Evolutionary conservation across 345 rosid genomes (phyloP).

Genomic region (Populus davidiana): DNA sequence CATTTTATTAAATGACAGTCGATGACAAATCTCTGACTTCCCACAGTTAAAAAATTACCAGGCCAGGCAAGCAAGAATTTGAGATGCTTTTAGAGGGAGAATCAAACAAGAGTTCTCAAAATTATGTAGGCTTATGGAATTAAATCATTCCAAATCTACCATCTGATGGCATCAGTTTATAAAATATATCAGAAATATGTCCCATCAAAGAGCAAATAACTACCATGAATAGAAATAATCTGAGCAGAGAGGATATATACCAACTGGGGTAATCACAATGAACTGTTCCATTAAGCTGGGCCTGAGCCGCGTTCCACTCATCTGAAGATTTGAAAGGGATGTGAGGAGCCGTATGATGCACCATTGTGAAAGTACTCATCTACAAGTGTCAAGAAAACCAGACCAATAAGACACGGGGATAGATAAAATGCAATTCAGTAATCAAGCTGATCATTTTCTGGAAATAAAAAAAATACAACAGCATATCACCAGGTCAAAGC

Average conservation of each 20-base stretch:
- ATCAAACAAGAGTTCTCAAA: not conserved
- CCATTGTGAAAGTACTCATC: constrained; percentile 99
- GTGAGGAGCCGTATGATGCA: constrained; percentile 94
- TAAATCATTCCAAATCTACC: not conserved
- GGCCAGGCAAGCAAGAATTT: not conserved
- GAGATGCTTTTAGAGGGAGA: not conserved
- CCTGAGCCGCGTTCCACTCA: constrained; percentile 89
- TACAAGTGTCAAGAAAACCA: constrained; percentile 25
- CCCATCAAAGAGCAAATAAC: constrained; percentile 10
- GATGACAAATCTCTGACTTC: not conserved
- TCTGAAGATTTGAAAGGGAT: constrained; percentile 73
- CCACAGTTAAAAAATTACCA: not conserved
- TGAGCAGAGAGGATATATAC: constrained; percentile 29
- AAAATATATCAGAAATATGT: not conserved
- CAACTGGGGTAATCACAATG: constrained; percentile 90
- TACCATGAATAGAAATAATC: not conserved
- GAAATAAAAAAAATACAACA: not conserved
- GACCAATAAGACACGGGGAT: constrained; percentile 1
- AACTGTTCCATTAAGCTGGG: constrained; percentile 88
- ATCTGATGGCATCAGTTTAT: not conserved
- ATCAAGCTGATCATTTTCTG: not conserved
- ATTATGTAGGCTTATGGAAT: not conserved
- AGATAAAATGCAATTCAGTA: not conserved
- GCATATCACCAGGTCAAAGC: not conserved
- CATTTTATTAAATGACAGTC: not conserved